Base-by-base conservation (phyloP, 768 basidiomycete genomes). In the Boletus sensibilis region DNA sequence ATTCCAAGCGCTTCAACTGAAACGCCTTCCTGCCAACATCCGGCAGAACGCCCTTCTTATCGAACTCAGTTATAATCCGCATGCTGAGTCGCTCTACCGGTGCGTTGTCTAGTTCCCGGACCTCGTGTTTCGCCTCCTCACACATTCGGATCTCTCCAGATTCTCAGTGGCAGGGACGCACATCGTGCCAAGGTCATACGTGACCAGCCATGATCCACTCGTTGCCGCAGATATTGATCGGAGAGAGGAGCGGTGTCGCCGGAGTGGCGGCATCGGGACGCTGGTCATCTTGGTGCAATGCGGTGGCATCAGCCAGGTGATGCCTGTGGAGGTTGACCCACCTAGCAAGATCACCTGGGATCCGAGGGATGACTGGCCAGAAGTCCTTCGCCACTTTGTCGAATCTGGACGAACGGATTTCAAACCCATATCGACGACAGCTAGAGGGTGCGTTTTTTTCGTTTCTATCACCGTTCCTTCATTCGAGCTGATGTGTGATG, bases 301-400 rank as follows among this genome's bases (percentile, higher is more conserved):
- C 64, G 87, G 83, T 37, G 78, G 79, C 23, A 79, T 90, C 64
- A 85, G 83, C 65, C 88, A 92, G 64, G 89, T 92, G 60, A 88
- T 92, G 86, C 90, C 90, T 33, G 88, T 92, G 59, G 90, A 92
- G 68, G 86, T 92, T 49, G 90, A 92, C 69, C 82, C 87, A 8
- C 90, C 88, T 1, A 75, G 79, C 55, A 87, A 84, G 63, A 90
- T 91, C 64, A 76, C 83, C 34, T 92, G 90, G 90, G 89, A 90
- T 68, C 62, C 72, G 20, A 78, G 89, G 52, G 84, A 84, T 12
- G 90, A 92, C 70, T 92, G 90, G 90, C 71, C 75, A 6, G 76
- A 78, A 20, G 83, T 87, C 33, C 81, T 92, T 44, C 74, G 79
- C 35, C 84, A 88, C 72, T 91, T 87, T 64, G 84, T 90, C 54